Conservation (phyloP, 805 yeast species). For the Scheffersomyces amazonensis region DNA sequence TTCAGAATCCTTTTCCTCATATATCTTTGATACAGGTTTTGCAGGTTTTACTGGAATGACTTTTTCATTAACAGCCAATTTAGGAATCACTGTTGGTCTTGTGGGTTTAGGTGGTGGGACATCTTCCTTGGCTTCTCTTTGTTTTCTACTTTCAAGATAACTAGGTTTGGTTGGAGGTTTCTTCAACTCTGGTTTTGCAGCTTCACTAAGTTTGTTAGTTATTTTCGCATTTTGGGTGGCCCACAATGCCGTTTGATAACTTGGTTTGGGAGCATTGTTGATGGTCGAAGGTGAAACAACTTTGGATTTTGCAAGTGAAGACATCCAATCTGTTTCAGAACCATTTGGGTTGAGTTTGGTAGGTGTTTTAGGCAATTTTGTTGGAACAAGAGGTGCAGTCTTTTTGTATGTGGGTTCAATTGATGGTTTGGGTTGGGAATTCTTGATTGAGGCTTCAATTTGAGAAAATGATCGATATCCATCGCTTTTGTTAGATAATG, state of each 20-base stretch:
- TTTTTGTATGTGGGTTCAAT: not conserved
- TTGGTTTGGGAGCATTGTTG: not conserved
- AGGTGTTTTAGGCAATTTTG: constrained; percentile 10
- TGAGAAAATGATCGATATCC: constrained; percentile 17
- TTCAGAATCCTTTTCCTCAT: constrained; percentile 19
- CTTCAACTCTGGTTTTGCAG: not conserved
- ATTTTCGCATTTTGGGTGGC: not conserved
- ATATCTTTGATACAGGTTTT: constrained; percentile 11
- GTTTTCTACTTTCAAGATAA: constrained; percentile 2
- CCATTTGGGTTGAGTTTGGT: constrained; percentile 2
- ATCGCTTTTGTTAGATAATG: not conserved
- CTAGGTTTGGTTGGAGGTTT: constrained; percentile 9
- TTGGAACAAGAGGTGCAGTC: constrained; percentile 9
- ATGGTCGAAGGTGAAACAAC: constrained; percentile 4
- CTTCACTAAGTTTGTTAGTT: not conserved
- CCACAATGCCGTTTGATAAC: not conserved
- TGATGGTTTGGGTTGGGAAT: not conserved
- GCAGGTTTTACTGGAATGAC: constrained; percentile 9
- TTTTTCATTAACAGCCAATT: not conserved
- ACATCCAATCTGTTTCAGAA: constrained; percentile 5
- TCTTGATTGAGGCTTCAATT: constrained; percentile 17
- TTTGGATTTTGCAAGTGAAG: constrained; percentile 7
- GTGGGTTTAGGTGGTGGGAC: constrained; percentile 6
- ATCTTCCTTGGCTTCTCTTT: constrained; percentile 2
- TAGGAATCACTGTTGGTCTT: not conserved